Evolutionary conservation across 1,284 basidiomycete genomes (phyloP), one percentile per base, ranked within the genome.

Genomic region (Ceratobasidium sp.): DNA sequence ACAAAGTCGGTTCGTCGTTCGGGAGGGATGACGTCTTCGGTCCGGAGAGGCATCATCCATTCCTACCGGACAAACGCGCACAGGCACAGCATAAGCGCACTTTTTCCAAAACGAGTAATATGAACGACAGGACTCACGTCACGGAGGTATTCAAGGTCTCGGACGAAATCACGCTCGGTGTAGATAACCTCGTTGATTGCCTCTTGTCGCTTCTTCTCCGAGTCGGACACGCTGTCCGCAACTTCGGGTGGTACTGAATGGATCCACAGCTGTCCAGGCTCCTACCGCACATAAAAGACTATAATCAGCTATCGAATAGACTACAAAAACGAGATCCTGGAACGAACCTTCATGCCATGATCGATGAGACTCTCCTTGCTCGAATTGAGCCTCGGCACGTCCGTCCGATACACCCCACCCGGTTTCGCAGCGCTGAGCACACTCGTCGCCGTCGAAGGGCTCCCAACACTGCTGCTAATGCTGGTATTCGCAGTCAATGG

Each of bases 131-230:
- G 45, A 62, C 64, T 56, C 79, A 97, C 94, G 82, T 99, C 97
- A 76, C 97, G 93, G 54, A 99, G 88, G 82, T 99, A 99, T 83
- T 99, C 98, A 89, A 99, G 91, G 83, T 98, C 97, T 72, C 95
- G 89, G 53, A 99, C 97, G 83, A 99, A 99, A 84, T 99, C 97
- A 22, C 96, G 89, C 82, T 99, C 98, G 19, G 98, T 99, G 82
- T 98, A 98, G 72, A 99, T 97, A 78, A 98, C 95, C 85, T 99
- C 98, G 82, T 99, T 99, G 85, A 99, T 99, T 36, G 96, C 95
- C 83, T 99, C 98, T 81, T 99, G 98, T 1, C 98, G 89, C 83
- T 91, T 97, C 88, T 98, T 97, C 85, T 99, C 98, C 45, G 86
- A 88, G 76, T 98, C 97, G 2, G 93, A 92, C 48, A 99, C 94